Evolutionary conservation across 345 rosid species (phyloP), one percentile per base, ranked within the genome.

Genomic region (Citropsis articulata): DNA sequence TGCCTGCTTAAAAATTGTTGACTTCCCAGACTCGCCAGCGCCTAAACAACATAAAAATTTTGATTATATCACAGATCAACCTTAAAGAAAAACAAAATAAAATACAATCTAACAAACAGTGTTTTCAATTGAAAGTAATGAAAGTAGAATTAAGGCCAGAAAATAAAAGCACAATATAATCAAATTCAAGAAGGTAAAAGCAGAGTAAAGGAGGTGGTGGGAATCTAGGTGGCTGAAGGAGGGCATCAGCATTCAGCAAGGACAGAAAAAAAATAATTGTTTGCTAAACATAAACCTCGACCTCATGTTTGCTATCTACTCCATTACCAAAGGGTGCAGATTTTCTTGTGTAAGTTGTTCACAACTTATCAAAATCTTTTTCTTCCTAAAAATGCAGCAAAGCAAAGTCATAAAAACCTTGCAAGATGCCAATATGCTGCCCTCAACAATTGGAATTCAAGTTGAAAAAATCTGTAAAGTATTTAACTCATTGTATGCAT

Each of bases 1-100:
- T 86, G 85, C 99, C 98, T 97, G 99, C 93, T 97, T 97, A 86
- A 97, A 94, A 68, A 94, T 97, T 57, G 99, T 97, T 73, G 98
- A 97, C 88, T 97, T 97, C 79, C 99, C 99, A 2, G 98, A 97
- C 82, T 97, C 99, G 71, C 99, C 99, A 80, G 97, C 91, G 85
- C 98, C 99, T 97, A 79, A 4, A 86, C 40, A 83, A 55, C 66
- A 72, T 79, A 72, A 77, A 77, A 38, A 67, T 16, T 35, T 35
- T n/a, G 63, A 73, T 61, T 18, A 59, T 5, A 60, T 71, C 42
- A 80, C 22, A 60, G 61, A 57, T 16, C 40, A 63, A 76, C 42
- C 53, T 74, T 69, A 50, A 22, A 38, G 18, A 30, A 73, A 31
- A 64, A 22, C 5, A 71, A 28, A 14, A 77, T 19, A 69, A 56